Percentiles rank a stretch among this genome's conserved stretches.
Conservation (phyloP, 257 asterid species). For the Nicotiana obtusifolia region DNA sequence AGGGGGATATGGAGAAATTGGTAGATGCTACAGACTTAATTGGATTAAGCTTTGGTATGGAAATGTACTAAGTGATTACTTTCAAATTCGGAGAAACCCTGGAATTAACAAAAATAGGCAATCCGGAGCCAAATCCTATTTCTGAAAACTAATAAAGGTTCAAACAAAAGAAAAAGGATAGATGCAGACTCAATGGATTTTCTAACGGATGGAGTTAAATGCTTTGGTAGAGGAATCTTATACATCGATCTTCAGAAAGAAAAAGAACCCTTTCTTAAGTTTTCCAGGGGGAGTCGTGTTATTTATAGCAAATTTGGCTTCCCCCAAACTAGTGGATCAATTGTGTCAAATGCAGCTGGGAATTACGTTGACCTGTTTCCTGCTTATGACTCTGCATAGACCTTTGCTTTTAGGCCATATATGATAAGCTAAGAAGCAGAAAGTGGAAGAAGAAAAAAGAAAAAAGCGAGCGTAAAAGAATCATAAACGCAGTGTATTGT, state of each 20-base stretch:
- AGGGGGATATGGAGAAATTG: background rate
- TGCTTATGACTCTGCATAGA: background rate
- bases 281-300: background rate
- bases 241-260: background rate
- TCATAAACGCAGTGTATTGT: background rate
- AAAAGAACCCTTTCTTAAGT: background rate
- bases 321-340: background rate
- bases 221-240: background rate
- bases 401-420: background rate
- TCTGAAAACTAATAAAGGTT: background rate
- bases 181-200: background rate
- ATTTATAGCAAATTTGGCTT: background rate
- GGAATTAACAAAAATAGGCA: background rate
- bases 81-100: background rate
- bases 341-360: background rate
- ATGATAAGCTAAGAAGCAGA: background rate
- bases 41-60: background rate
- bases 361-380: background rate
- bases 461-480: background rate
- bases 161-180: background rate
- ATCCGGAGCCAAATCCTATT: background rate
- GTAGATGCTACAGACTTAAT: background rate
- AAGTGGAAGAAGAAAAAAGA: background rate
- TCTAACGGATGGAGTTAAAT: background rate
- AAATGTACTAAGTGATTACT: background rate